Percentiles rank a stretch among this genome's conserved stretches.
Conservation (phyloP, 2,329 filamentous ascomycete species). For the Penicillium sp. region DNA sequence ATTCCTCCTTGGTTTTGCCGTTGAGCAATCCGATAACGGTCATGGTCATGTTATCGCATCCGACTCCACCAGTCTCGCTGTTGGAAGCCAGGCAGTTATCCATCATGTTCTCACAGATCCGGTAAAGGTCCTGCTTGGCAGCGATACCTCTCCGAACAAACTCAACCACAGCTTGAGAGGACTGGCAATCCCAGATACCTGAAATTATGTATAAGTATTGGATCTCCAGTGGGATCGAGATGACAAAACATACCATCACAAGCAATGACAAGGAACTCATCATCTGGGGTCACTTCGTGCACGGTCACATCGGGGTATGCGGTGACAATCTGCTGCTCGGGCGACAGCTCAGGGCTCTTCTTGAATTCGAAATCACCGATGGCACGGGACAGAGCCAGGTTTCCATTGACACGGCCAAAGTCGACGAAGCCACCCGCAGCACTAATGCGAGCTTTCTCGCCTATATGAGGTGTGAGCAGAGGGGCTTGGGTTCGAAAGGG, state of each 20-base stretch:
- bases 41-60: slow-evolving; percentile 99
- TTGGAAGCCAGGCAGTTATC: slow-evolving; percentile 98
- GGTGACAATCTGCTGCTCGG: slow-evolving; percentile 98
- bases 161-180: slow-evolving; percentile 93
- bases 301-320: slow-evolving; percentile 92
- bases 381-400: slow-evolving; percentile 90
- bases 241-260: slow-evolving; percentile 71
- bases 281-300: slow-evolving; percentile 87
- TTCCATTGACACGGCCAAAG: slow-evolving; percentile 97
- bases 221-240: neutral
- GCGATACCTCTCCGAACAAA: slow-evolving; percentile 96
- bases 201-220: slow-evolving; percentile 3
- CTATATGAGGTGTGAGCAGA: slow-evolving; percentile 47
- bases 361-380: slow-evolving; percentile 99
- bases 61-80: slow-evolving; percentile 95
- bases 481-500: neutral
- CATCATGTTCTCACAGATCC: slow-evolving; percentile 99
- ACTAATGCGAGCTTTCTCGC: slow-evolving; percentile 92
- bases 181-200: slow-evolving; percentile 99
- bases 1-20: slow-evolving; percentile 92
- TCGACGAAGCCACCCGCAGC: slow-evolving; percentile 97
- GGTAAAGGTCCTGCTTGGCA: slow-evolving; percentile 88
- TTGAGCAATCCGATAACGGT: slow-evolving; percentile 82
- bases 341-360: slow-evolving; percentile 93
- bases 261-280: slow-evolving; percentile 91